Conservation (phyloP, 441 rosid genomes). For the Codiaeum variegatum region DNA sequence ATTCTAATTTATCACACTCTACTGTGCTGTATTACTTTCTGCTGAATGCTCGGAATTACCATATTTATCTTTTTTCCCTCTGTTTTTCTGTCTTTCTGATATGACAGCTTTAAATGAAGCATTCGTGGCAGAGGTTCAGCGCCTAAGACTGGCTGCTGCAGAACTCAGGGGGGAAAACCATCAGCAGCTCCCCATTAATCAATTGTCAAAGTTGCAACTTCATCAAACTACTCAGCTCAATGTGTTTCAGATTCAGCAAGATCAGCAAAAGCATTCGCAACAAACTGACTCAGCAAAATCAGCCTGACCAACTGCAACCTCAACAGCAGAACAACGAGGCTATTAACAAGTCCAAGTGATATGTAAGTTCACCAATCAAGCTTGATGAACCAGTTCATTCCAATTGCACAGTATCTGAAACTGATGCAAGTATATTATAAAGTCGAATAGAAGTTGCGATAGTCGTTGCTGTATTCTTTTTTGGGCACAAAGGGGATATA, state of each 20-base stretch:
- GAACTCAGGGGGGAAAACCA: slow-evolving; percentile 44
- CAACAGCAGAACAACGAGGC: slow-evolving; percentile 41
- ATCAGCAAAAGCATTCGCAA: slow-evolving; percentile 19
- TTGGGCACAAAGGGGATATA: not conserved
- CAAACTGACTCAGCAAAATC: slow-evolving; percentile 24
- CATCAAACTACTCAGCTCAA: slow-evolving; percentile 26
- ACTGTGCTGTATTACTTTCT: slow-evolving; percentile 11
- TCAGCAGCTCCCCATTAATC: slow-evolving; percentile 46
- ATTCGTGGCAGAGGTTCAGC: slow-evolving; percentile 69
- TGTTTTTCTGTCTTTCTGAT: not conserved
- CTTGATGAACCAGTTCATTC: not conserved
- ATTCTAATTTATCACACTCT: not conserved
- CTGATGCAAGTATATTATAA: not conserved
- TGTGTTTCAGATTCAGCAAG: slow-evolving; percentile 17
- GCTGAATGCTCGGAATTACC: not conserved
- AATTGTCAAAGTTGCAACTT: slow-evolving; percentile 60
- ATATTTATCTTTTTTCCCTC: not conserved
- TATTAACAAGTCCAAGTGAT: not conserved
- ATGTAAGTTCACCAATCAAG: not conserved
- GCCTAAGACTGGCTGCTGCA: slow-evolving; percentile 59
- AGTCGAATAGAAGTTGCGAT: not conserved
- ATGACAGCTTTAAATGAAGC: slow-evolving; percentile 80
- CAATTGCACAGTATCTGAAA: not conserved
- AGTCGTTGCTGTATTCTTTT: not conserved
- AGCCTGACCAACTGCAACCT: slow-evolving; percentile 19